These are phyloP conservation scores for Ogataea populi-albae DNA, from an alignment of 805 yeast genomes.

Conservation along the genomic window DNA sequence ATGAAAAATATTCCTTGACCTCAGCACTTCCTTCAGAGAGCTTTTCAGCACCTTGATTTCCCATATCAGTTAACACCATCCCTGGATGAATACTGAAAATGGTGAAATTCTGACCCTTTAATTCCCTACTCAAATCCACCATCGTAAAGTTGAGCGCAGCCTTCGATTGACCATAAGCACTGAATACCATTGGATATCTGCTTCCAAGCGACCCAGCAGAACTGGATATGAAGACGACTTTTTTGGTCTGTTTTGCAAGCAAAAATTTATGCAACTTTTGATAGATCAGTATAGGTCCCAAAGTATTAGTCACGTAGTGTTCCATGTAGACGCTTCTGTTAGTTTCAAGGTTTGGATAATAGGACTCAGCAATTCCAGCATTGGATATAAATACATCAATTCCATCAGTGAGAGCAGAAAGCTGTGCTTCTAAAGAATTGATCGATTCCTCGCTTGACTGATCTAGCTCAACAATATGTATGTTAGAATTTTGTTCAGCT, in stretches of 20 bases:
- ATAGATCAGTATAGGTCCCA: constrained; percentile 32
- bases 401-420: constrained; percentile 16
- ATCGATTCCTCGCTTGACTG: constrained; percentile 6
- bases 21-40: too few relatives aligned
- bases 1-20: background rate
- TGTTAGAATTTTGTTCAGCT: constrained; percentile 1
- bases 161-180: constrained; percentile 37
- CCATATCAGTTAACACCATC: constrained; percentile 9
- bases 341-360: background rate
- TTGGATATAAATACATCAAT: constrained; percentile 37
- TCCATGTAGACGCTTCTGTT: background rate
- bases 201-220: constrained; percentile 28
- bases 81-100: constrained; percentile 9
- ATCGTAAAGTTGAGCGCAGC: constrained; percentile 34
- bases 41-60: too few relatives aligned
- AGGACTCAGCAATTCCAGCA: constrained; percentile 25
- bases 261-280: constrained; percentile 31
- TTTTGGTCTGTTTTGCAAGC: constrained; percentile 24
- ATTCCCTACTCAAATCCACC: constrained; percentile 27
- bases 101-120: constrained; percentile 20
- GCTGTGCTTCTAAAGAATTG: constrained; percentile 10
- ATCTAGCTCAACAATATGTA: constrained; percentile 9
- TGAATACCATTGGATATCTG: constrained; percentile 19
- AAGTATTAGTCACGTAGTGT: constrained; percentile 23
- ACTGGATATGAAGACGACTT: constrained; percentile 31